These are phyloP conservation scores for Nidularia sp. DNA, from an alignment of 768 basidiomycete genomes.

Conservation along the genomic window DNA sequence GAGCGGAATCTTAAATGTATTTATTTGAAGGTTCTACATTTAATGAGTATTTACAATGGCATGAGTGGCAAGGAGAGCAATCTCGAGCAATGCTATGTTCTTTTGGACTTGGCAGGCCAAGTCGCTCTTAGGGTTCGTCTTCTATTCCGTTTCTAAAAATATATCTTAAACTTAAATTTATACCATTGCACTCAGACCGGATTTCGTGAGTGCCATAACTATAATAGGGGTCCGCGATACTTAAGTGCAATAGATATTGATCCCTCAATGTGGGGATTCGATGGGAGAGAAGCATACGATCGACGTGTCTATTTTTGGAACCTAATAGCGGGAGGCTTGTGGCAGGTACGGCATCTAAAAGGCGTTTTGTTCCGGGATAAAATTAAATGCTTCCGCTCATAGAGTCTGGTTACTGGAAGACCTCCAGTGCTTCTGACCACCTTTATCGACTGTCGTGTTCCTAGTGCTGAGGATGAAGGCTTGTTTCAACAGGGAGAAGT, in stretches of 20 bases:
- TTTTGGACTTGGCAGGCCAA: constrained; percentile 45
- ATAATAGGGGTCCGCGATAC: not conserved
- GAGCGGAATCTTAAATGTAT: not conserved
- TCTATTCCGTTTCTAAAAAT: not conserved
- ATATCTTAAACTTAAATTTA: not conserved
- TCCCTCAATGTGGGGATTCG: constrained; percentile 46
- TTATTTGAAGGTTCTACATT: constrained; percentile 33
- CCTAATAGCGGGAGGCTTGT: constrained; percentile 40
- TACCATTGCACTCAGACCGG: constrained; percentile 29
- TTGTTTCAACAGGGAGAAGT: constrained; percentile 36
- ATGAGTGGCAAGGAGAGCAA: constrained; percentile 50
- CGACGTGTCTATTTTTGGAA: constrained; percentile 56
- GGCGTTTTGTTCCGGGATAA: not conserved
- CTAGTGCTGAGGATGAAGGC: constrained; percentile 41
- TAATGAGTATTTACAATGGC: constrained; percentile 52
- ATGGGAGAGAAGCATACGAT: constrained; percentile 47
- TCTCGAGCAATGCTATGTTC: constrained; percentile 38
- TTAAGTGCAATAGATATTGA: constrained; percentile 34
- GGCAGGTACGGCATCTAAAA: constrained; percentile 33
- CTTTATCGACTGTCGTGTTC: constrained; percentile 42
- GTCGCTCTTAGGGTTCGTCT: constrained; percentile 40
- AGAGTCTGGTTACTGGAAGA: constrained; percentile 45
- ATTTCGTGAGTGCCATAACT: constrained; percentile 27
- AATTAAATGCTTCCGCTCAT: not conserved
- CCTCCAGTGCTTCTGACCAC: constrained; percentile 39